Base-by-base conservation (phyloP, 2,329 filamentous ascomycete species). In the Aspergillus sp. region DNA sequence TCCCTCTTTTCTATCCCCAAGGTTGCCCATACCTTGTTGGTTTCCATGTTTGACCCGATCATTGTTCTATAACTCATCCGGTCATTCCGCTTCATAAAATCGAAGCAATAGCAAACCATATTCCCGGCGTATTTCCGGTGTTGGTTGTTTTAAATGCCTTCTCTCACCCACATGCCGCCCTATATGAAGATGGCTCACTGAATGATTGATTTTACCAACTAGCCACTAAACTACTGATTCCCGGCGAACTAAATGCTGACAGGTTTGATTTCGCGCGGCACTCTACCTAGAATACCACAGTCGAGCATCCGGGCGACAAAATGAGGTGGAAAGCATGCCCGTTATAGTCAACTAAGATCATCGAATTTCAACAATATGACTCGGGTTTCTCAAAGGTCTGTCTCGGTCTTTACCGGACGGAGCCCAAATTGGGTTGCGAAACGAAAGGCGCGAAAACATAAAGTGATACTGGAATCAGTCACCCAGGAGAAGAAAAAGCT, bases 401-500 rank as follows among this genome's bases (percentile, higher is more conserved):
- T 63, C 50, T 73, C 73, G 62, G 70, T 67, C 42, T 62, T 67
- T 50, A 69, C 67, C 62, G 66, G 69, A 63, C 72, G 68, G 50
- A 66, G 65, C 57, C 72, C 71, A 22, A 71, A 67, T 61, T 69
- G 69, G 55, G 64, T 65, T 20, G 56, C 67, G 22, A 71, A 69
- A 59, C 67, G 67, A 60, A 73, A 70, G 62, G 63, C 69, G 58
- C 73, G 73, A 56, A 78, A 74, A 57, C 77, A 86, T 71, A 86
- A 85, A 67, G 80, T 86, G 49, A 78, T 87, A 26, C 74, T 86
- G 56, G 82, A 85, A 68, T 79, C 77, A 15, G 74, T 86, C 45
- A 80, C 83, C 3, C 81, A 83, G 60, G 82, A 84, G 67, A 85
- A 85, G 72, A 85, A 82, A 67, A 86, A 83, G 65, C 76, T 86